phyloP scores from a whole-genome alignment of 129 eudicot species.

The Escallonia rubra region DNA sequence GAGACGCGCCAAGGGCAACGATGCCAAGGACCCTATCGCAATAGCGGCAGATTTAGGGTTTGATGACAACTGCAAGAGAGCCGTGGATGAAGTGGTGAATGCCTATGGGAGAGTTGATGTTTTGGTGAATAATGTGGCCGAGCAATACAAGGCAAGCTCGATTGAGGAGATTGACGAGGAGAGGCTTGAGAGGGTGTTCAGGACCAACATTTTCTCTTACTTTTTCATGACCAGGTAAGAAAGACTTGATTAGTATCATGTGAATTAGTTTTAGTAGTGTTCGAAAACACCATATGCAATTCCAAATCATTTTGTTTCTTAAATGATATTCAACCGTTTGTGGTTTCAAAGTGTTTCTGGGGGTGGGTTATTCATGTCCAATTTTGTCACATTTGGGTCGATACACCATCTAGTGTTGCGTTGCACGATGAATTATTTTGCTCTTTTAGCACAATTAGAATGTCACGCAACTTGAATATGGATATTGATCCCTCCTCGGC shows the following conservation, averaged over 20 bases:
- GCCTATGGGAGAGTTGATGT: conserved; percentile 55
- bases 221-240: conserved; percentile 57
- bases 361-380: too few relatives aligned
- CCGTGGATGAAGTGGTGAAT: conserved; percentile 66
- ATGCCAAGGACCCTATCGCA: conserved; percentile 61
- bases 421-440: neutral
- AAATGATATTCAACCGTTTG: too few relatives aligned
- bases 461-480: too few relatives aligned
- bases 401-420: too few relatives aligned
- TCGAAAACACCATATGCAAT: too few relatives aligned
- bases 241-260: too few relatives aligned
- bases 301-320: too few relatives aligned
- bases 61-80: conserved; percentile 67
- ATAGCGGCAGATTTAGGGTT: conserved; percentile 58
- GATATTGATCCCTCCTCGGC: neutral
- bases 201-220: conserved; percentile 72
- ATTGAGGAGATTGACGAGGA: conserved; percentile 77
- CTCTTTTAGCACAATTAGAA: too few relatives aligned
- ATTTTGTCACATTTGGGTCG: too few relatives aligned
- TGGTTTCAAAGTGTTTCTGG: too few relatives aligned
- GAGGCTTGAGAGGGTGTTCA: conserved; percentile 75
- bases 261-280: too few relatives aligned
- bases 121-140: conserved; percentile 76
- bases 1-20: conserved; percentile 29
- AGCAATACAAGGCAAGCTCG: conserved; percentile 46